These are phyloP conservation scores for Saksenaea vasiformis DNA, from an alignment of 371 early-diverging fungal species.

Conservation along the genomic window DNA sequence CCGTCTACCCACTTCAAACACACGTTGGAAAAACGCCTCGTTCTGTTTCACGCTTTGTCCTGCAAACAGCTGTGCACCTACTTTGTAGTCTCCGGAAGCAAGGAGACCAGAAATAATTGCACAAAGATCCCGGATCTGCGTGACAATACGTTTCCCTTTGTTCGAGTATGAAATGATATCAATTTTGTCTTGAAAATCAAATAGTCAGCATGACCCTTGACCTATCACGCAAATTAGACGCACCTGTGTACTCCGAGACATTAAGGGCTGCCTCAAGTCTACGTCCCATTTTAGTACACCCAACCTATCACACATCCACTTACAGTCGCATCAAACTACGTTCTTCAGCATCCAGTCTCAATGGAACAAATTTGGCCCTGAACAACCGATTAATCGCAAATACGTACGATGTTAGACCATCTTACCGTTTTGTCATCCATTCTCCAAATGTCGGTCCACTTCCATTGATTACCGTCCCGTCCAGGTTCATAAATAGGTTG, in stretches of 20 bases:
- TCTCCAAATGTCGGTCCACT: constrained; percentile 62
- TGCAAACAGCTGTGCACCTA: constrained; percentile 84
- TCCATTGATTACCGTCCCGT: constrained; percentile 47
- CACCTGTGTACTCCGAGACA: constrained; percentile 73
- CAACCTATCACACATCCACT: constrained; percentile 8
- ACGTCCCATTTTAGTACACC: not conserved
- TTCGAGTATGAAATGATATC: constrained; percentile 85
- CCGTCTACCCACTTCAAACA: constrained; percentile 96
- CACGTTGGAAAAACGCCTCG: constrained; percentile 80
- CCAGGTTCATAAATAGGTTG: constrained; percentile 28
- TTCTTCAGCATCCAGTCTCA: constrained; percentile 86
- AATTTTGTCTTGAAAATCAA: constrained; percentile 74
- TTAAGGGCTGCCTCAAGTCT: constrained; percentile 89
- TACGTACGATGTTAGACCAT: not conserved
- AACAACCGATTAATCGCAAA: not conserved
- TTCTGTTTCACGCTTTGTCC: constrained; percentile 81
- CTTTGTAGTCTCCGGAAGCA: constrained; percentile 77
- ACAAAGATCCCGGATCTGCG: constrained; percentile 93
- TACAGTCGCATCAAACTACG: constrained; percentile 84
- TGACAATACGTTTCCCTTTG: constrained; percentile 87
- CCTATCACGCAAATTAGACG: not conserved
- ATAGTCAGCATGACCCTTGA: not conserved
- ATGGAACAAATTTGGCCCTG: constrained; percentile 87
- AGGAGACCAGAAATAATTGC: constrained; percentile 90
- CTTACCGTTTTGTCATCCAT: constrained; percentile 70